Conservation (phyloP, 1,139 yeast species). For the Yamadazyma pseudoaaseri region DNA sequence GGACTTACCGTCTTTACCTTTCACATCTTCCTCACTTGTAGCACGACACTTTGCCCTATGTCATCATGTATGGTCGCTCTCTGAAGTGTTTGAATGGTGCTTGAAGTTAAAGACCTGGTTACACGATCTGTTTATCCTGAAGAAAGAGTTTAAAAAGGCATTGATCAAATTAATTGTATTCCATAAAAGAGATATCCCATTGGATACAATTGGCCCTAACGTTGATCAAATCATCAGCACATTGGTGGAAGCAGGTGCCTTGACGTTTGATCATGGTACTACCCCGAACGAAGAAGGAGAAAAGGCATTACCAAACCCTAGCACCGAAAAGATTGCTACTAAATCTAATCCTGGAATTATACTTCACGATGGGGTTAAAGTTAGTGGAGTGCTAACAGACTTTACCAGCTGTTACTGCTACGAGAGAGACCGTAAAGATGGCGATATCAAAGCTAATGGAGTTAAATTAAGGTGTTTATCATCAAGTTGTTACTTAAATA, state of each 20-base stretch:
- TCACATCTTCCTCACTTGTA: slow-evolving; percentile 50
- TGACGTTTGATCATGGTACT: slow-evolving; percentile 22
- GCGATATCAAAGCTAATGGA: slow-evolving; percentile 8
- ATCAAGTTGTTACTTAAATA: slow-evolving; percentile 36
- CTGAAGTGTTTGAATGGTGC: slow-evolving; percentile 49
- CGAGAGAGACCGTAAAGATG: slow-evolving; percentile 24
- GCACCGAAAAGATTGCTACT: slow-evolving; percentile 5
- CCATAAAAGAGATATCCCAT: slow-evolving; percentile 49
- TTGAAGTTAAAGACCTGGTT: slow-evolving; percentile 50
- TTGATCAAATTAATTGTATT: slow-evolving; percentile 52
- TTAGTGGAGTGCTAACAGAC: slow-evolving; percentile 39
- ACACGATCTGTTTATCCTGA: slow-evolving; percentile 49
- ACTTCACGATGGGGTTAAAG: slow-evolving; percentile 20
- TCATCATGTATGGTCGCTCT: slow-evolving; percentile 37
- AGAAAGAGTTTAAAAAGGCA: slow-evolving; percentile 50
- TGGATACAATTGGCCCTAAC: slow-evolving; percentile 55
- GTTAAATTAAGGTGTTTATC: slow-evolving; percentile 35
- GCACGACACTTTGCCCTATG: slow-evolving; percentile 46
- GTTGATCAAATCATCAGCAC: slow-evolving; percentile 53
- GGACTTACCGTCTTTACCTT: slow-evolving; percentile 58
- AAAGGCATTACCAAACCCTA: slow-evolving; percentile 14
- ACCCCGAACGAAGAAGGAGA: slow-evolving; percentile 15
- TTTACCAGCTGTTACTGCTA: slow-evolving; percentile 38
- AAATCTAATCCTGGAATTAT: slow-evolving; percentile 21
- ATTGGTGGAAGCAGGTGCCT: slow-evolving; percentile 45